Evolutionary conservation across 1,284 basidiomycete species (phyloP).

Genomic region (Kwoniella shivajii): DNA sequence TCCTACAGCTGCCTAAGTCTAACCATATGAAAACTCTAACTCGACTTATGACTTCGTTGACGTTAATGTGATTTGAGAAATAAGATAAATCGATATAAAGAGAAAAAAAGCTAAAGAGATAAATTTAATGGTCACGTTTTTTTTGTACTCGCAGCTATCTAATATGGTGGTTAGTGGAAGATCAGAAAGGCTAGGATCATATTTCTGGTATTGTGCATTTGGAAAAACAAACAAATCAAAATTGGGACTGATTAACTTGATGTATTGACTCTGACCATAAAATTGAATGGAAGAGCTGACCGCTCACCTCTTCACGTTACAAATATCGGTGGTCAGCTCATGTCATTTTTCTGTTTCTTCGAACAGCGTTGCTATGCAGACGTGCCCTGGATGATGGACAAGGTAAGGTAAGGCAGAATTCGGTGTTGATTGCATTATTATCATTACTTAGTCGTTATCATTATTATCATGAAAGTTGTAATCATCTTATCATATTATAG

Average conservation of each 20-base stretch:
- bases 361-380: no score
- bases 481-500: background rate
- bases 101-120: no score
- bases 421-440: background rate
- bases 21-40: background rate
- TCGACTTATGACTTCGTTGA: background rate
- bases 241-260: background rate
- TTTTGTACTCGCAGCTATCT: slow-evolving; percentile 1
- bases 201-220: no score
- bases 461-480: background rate
- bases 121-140: background rate
- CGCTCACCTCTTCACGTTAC: background rate
- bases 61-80: background rate
- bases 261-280: background rate
- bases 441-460: background rate
- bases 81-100: no score
- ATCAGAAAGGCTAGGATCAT: no score
- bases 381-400: background rate
- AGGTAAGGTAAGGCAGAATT: background rate
- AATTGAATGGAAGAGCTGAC: background rate
- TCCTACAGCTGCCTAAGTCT: slow-evolving; percentile 20
- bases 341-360: no score
- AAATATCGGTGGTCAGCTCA: no score
- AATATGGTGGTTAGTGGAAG: background rate
- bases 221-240: background rate